A percentile compares a stretch with the other conserved stretches of the same genome.
These are phyloP conservation scores for Rhododendron vialii DNA, from an alignment of 148 eudicot genomes.

Conservation along the genomic window DNA sequence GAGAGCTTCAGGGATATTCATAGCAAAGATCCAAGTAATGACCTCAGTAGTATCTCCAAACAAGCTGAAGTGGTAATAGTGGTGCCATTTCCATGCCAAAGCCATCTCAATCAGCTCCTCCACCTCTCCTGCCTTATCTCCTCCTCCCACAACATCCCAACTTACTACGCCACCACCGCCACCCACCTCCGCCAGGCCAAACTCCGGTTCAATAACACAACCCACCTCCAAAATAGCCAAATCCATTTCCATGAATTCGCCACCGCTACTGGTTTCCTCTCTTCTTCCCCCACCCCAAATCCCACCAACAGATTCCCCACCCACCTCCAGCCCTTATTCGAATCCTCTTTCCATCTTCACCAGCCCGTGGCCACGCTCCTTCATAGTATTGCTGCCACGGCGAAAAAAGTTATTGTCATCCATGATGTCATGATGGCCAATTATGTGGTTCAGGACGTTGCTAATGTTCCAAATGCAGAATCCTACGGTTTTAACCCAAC, in stretches of 20 bases:
- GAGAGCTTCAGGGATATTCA: not conserved
- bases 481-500: too few species aligned
- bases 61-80: slow-evolving; percentile 20
- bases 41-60: not conserved
- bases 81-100: slow-evolving; percentile 27
- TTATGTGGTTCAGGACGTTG: slow-evolving; percentile 16
- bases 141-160: slow-evolving; percentile 19
- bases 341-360: not conserved
- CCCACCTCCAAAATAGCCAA: not conserved
- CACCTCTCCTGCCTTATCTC: not conserved
- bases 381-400: not conserved
- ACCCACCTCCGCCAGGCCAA: slow-evolving; percentile 33
- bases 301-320: not conserved
- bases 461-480: not conserved
- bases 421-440: slow-evolving; percentile 1
- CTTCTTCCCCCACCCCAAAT: not conserved
- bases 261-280: not conserved
- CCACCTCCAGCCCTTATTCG: slow-evolving; percentile 6
- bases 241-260: slow-evolving; percentile 9
- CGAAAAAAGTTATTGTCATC: slow-evolving; percentile 1
- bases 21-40: not conserved
- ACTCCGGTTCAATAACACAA: slow-evolving; percentile 9
- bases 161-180: slow-evolving; percentile 18
- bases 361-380: not conserved
- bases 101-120: too few species aligned